Evolutionary conservation across 345 rosid genomes (phyloP).

Genomic region (Pugionium dolabratum): DNA sequence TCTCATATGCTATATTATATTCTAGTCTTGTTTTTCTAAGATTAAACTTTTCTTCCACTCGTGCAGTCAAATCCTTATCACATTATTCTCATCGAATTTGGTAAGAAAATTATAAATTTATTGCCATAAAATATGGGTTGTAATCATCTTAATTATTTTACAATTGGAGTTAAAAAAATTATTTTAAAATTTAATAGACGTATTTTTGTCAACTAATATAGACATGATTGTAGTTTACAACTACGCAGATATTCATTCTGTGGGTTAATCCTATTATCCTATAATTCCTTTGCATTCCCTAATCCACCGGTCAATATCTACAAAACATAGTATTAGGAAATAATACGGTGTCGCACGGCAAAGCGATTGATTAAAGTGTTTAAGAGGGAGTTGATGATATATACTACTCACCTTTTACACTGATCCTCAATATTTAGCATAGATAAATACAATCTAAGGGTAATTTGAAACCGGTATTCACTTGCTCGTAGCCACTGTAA

Average conservation of each 20-base stretch:
- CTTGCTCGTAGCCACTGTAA: no score
- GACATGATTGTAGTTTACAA: constrained; percentile 2
- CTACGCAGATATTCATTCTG: constrained; percentile 12
- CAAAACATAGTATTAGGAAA: constrained; percentile 23
- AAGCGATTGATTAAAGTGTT: constrained; percentile 29
- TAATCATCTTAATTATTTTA: background rate
- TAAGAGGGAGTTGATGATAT: constrained; percentile 31
- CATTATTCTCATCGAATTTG: constrained; percentile 31
- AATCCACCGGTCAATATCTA: constrained; percentile 34
- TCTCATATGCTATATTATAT: no score
- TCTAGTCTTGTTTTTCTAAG: background rate
- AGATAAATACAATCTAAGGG: no score
- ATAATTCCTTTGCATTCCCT: background rate
- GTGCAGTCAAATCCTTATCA: constrained; percentile 55
- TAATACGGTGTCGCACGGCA: constrained; percentile 46
- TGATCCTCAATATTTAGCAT: no score
- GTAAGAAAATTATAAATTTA: background rate
- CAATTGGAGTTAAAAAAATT: background rate
- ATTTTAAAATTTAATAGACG: no score
- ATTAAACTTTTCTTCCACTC: constrained; percentile 43
- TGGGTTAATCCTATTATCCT: constrained; percentile 15
- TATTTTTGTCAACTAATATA: background rate
- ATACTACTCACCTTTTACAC: no score
- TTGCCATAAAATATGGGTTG: background rate
- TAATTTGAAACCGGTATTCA: no score